Base-by-base conservation (phyloP, 1,284 basidiomycete genomes). In the Cystobasidiaceae sp. region DNA sequence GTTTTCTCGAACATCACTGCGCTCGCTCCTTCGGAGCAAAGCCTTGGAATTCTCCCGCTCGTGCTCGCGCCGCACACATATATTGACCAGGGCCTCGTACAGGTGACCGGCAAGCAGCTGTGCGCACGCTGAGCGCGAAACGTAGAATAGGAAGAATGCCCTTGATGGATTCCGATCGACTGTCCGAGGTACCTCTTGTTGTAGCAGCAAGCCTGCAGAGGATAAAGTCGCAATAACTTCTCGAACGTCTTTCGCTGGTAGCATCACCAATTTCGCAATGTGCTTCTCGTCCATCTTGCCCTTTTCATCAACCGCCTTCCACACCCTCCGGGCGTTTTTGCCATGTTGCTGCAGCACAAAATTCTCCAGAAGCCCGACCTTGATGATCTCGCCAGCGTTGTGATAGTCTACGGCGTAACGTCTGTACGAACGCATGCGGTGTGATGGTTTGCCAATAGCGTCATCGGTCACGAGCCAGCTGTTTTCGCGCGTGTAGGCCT, bases 281-380 rank as follows among this genome's bases (percentile, higher is more conserved):
- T 94, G 90, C 75, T 94, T 93, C 77, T 97, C 94, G 68, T 93
- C 90, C 80, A 94, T 86, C 78, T 96, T 96, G n/a, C 90, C 91
- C n/a, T 86, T 86, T 61, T 88, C 85, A 54, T 90, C 77, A 30
- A 98, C 78, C 21, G 97, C 81, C 55, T 88, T 83, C 68, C 97
- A 79, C 57, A 97, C 86, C 37, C 93, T 82, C 2, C 93, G 86
- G 13, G 89, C 93, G 45, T 86, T 85, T 17, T 86, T 81, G n/a
- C 93, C 93, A 74, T 93, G 86, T 70, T 87, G 84, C 19, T 43
- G 30, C 28, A 32, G 17, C 7, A 60, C 61, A 19, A 61, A 59
- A 2, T 33, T 60, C 30, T 59, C 57, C 4, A 60, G 19, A 4
- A 67, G 37, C 3, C 41, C 65, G 15, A 54, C 37, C 61, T 64